phyloP scores from a whole-genome alignment of 179 eudicot genomes.

The Nepenthes alata region DNA sequence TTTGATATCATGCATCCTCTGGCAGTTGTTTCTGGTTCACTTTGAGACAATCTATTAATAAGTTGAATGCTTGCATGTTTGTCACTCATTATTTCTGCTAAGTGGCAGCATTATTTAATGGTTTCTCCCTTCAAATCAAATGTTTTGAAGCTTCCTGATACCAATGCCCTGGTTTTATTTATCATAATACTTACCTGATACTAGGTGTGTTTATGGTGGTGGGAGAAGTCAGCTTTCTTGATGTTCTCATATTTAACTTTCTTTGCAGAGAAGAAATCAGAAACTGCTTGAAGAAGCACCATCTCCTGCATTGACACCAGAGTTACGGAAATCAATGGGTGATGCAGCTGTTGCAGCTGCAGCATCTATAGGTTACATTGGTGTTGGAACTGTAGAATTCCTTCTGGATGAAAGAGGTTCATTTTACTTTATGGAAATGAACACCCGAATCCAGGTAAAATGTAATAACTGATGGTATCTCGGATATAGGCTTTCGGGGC shows the following conservation, averaged over 20 bases:
- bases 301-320: constrained; percentile 91
- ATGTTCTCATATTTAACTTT: constrained; percentile 1
- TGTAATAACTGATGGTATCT: background rate
- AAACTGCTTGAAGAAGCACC: constrained; percentile 96
- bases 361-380: constrained; percentile 85
- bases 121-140: too few relatives aligned
- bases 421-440: constrained; percentile 98
- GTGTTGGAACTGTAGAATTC: constrained; percentile 95
- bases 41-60: too few relatives aligned
- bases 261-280: constrained; percentile 88
- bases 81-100: too few relatives aligned
- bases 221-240: background rate
- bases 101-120: too few relatives aligned
- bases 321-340: constrained; percentile 94
- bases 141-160: too few relatives aligned
- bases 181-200: too few relatives aligned
- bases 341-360: constrained; percentile 99
- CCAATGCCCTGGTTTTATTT: background rate
- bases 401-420: constrained; percentile 95
- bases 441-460: constrained; percentile 81
- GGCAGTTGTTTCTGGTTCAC: too few relatives aligned
- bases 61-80: too few relatives aligned
- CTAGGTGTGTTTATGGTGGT: too few relatives aligned
- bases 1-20: too few relatives aligned
- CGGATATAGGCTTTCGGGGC: background rate